Conservation (phyloP, 805 yeast species). For the Schizosaccharomyces osmophilus region DNA sequence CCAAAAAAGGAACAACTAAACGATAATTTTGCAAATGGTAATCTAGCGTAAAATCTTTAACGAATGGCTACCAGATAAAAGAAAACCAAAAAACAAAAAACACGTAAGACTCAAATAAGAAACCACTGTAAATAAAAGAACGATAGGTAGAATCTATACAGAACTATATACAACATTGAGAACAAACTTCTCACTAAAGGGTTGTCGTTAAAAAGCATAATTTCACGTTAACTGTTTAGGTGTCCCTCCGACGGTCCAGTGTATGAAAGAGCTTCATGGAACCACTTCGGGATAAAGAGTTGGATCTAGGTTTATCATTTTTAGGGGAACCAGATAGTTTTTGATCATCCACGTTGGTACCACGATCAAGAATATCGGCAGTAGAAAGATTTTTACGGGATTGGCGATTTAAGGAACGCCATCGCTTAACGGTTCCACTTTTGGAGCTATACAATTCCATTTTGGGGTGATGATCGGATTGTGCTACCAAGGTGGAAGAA, state of each 20-base stretch:
- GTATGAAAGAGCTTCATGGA: not conserved
- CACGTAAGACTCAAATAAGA: too few species aligned
- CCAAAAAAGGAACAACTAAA: too few species aligned
- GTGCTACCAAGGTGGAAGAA: not conserved
- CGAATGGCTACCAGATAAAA: too few species aligned
- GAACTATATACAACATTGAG: not conserved
- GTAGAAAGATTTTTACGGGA: not conserved
- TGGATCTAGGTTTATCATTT: not conserved
- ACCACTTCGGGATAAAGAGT: not conserved
- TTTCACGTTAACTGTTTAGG: not conserved
- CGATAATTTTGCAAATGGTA: too few species aligned
- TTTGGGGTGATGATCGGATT: not conserved
- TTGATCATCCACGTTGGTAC: not conserved
- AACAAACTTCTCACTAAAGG: not conserved
- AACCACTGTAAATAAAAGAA: too few species aligned
- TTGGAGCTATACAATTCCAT: not conserved
- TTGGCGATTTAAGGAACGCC: not conserved
- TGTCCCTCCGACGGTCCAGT: not conserved
- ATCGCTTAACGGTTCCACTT: not conserved
- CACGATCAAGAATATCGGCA: too few species aligned
- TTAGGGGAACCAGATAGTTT: not conserved
- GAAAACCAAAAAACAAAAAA: too few species aligned
- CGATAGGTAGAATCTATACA: too few species aligned
- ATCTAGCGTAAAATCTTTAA: too few species aligned
- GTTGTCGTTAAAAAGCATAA: not conserved